phyloP scores from a whole-genome alignment of 306 rosid genomes.

The Alnus glutinosa region DNA sequence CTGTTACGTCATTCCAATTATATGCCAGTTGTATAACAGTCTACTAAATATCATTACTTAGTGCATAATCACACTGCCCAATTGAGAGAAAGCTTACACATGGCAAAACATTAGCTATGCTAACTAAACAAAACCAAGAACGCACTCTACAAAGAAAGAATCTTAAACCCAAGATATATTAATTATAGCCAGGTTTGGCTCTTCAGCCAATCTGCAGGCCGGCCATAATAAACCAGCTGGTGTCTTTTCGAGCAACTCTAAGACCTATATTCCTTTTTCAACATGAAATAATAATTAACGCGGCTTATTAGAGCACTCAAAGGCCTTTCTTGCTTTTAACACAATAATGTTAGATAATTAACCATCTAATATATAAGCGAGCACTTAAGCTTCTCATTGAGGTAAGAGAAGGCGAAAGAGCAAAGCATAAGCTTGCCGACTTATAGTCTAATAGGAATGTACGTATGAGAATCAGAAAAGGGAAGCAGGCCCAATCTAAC shows the following conservation, averaged over 20 bases:
- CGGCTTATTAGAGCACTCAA: not conserved
- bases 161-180: not conserved
- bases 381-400: not conserved
- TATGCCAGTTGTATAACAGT: too few species aligned
- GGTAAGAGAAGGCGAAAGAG: not conserved
- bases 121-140: not conserved
- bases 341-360: too few species aligned
- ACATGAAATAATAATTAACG: not conserved
- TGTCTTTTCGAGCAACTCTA: not conserved
- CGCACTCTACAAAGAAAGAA: not conserved
- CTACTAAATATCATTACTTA: too few species aligned
- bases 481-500: not conserved
- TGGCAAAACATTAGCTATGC: not conserved
- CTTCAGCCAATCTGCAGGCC: not conserved
- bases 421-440: not conserved
- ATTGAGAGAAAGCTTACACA: not conserved
- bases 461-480: not conserved
- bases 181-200: not conserved
- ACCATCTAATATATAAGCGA: too few species aligned
- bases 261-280: not conserved
- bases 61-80: not conserved
- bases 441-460: not conserved
- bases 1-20: too few species aligned
- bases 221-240: not conserved
- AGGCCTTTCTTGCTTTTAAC: not conserved